A percentile compares a stretch with the other conserved stretches of the same genome.
These are phyloP conservation scores for Termitomyces sp. DNA, from an alignment of 768 basidiomycete species.

Conservation along the genomic window DNA sequence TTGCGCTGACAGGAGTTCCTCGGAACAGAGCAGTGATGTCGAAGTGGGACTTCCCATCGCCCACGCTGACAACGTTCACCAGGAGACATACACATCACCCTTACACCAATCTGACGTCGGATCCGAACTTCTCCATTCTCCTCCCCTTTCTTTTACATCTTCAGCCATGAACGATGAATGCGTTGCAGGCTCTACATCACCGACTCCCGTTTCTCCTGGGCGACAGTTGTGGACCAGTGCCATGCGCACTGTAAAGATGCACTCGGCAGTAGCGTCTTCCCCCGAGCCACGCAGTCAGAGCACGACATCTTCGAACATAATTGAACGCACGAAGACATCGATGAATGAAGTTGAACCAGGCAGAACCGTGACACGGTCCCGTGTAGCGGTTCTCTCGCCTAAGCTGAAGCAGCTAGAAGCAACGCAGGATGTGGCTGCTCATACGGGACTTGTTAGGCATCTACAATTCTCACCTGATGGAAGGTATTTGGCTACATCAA, in stretches of 20 bases:
- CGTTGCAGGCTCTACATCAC: background rate
- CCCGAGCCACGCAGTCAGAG: conserved; percentile 27
- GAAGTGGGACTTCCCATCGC: conserved; percentile 23
- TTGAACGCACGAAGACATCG: conserved; percentile 21
- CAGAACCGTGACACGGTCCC: conserved; percentile 38
- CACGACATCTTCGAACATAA: conserved; percentile 27
- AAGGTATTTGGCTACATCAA: conserved; percentile 67
- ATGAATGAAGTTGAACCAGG: conserved; percentile 25
- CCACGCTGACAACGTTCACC: conserved; percentile 9
- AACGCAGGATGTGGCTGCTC: conserved; percentile 59
- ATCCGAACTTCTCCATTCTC: conserved; percentile 14
- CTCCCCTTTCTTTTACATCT: conserved; percentile 9
- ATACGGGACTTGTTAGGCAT: conserved; percentile 64
- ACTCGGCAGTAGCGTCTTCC: conserved; percentile 20
- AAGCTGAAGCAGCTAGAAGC: conserved; percentile 48
- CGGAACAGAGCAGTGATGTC: conserved; percentile 20
- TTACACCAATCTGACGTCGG: conserved; percentile 18
- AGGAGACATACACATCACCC: conserved; percentile 2
- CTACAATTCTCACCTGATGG: conserved; percentile 77
- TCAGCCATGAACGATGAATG: conserved; percentile 18
- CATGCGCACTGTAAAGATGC: conserved; percentile 37
- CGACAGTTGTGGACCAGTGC: conserved; percentile 42
- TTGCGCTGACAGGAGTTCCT: conserved; percentile 18
- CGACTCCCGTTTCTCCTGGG: conserved; percentile 22
- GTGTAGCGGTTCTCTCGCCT: conserved; percentile 51